These are phyloP conservation scores for Pythium graminicola DNA, from an alignment of 352 stramenopile species.

Conservation along the genomic window DNA sequence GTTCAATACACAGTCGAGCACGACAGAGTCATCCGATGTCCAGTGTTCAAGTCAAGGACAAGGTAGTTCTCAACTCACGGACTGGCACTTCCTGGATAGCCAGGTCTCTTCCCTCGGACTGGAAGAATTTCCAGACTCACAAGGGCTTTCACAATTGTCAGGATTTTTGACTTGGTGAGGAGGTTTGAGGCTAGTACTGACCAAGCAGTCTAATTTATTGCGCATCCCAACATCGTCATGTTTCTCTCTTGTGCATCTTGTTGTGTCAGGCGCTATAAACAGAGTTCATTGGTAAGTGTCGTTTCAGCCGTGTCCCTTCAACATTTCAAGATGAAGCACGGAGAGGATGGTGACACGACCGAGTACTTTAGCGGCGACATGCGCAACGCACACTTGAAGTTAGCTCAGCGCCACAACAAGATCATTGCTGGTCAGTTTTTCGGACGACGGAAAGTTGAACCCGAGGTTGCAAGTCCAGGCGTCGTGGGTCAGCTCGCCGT, in stretches of 20 bases:
- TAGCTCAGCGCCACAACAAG: slow-evolving; percentile 61
- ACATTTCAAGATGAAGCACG: slow-evolving; percentile 6
- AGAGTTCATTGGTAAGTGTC: too few relatives aligned
- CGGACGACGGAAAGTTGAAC: slow-evolving; percentile 33
- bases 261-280: too few relatives aligned
- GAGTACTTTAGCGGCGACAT: slow-evolving; percentile 31
- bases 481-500: slow-evolving; percentile 44
- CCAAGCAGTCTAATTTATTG: slow-evolving; percentile 6
- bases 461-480: slow-evolving; percentile 40
- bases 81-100: slow-evolving; percentile 26
- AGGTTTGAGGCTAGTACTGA: too few relatives aligned
- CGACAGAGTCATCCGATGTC: background rate
- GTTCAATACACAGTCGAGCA: background rate
- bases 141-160: slow-evolving; percentile 42
- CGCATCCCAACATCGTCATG: too few relatives aligned
- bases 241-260: background rate
- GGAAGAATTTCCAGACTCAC: slow-evolving; percentile 52
- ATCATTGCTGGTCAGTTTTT: slow-evolving; percentile 49
- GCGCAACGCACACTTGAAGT: slow-evolving; percentile 50
- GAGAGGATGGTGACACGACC: background rate
- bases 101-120: slow-evolving; percentile 28
- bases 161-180: slow-evolving; percentile 22
- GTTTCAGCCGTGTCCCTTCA: background rate
- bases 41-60: slow-evolving; percentile 3
- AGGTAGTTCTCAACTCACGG: slow-evolving; percentile 18